Evolutionary conservation across 306 rosid genomes (phyloP), one percentile per base, ranked within the genome.

Genomic region (Citrullus amarus): DNA sequence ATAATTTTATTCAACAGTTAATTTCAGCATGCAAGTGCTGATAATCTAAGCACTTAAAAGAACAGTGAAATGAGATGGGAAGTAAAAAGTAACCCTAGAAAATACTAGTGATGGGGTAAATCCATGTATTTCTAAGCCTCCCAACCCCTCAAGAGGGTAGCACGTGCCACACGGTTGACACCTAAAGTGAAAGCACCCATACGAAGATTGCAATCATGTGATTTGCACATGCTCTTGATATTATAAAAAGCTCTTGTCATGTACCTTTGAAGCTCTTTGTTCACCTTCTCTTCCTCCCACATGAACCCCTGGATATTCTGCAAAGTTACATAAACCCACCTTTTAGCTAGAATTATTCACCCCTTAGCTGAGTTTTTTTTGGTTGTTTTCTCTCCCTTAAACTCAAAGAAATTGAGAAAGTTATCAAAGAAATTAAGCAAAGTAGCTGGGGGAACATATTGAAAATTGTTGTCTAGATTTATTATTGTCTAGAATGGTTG

Each of bases 221-320:
- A 83, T 48, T 88, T 86, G 89, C 91, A 88, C 91, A 88, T 86
- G 75, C 39, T 28, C 80, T 88, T 88, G 73, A 88, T 82, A 66
- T 88, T 78, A 13, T 79, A 84, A 59, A 85, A 88, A 28, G 89
- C 91, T 63, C 77, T 41, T 57, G 86, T 82, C 91, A 88, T 88
- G 85, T 88, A 88, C 81, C 86, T 84, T 55, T 61, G 80, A 60
- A 88, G 91, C 79, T 88, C 89, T 13, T 58, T 36, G 54, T 88
- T 88, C 80, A 88, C 91, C 83, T 88, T 88, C 55, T 86, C 91
- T 77, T 86, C 91, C 7, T 86, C 88, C 91, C 89, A 86, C 89
- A 82, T 84, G 80, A 86, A 86, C 13, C 91, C 89, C 78, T 88
- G 89, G 77, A 88, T 88, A 12, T 88, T 88, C 88, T 88, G 77